These are phyloP conservation scores for Xeromyces bisporus DNA, from an alignment of 495 filamentous ascomycete species.

Conservation along the genomic window DNA sequence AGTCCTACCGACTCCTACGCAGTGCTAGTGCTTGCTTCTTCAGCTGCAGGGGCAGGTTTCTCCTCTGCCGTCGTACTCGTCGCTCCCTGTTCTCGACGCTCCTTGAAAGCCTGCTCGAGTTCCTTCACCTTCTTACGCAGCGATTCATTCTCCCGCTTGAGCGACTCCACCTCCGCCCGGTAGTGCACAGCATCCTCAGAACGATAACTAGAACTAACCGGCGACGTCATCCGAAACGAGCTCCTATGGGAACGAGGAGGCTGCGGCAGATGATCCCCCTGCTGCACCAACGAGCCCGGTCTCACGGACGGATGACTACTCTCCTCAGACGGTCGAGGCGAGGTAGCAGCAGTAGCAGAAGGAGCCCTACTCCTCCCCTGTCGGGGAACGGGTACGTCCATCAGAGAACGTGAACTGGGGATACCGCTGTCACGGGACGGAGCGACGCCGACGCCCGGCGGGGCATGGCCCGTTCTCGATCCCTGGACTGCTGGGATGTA, in stretches of 20 bases:
- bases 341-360: constrained; percentile 28
- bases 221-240: constrained; percentile 13
- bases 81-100: constrained; percentile 7
- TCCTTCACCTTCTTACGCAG: constrained; percentile 59
- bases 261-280: constrained; percentile 15
- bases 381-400: constrained; percentile 11
- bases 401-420: constrained; percentile 10
- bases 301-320: constrained; percentile 4
- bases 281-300: constrained; percentile 17
- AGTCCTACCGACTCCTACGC: no score
- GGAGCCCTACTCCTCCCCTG: constrained; percentile 21
- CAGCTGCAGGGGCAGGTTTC: constrained; percentile 9
- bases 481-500: constrained; percentile 30
- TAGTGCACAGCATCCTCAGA: constrained; percentile 59
- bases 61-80: constrained; percentile 1
- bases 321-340: constrained; percentile 26
- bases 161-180: constrained; percentile 50
- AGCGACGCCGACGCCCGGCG: constrained; percentile 33
- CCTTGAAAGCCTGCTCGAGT: constrained; percentile 36
- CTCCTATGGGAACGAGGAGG: constrained; percentile 17
- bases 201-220: constrained; percentile 15
- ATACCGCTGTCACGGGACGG: constrained; percentile 25
- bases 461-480: constrained; percentile 25
- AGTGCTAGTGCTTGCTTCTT: no score
- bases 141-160: constrained; percentile 66